phyloP scores from a whole-genome alignment of 78 protist genomes.

The Cavenderia fasciculata region DNA sequence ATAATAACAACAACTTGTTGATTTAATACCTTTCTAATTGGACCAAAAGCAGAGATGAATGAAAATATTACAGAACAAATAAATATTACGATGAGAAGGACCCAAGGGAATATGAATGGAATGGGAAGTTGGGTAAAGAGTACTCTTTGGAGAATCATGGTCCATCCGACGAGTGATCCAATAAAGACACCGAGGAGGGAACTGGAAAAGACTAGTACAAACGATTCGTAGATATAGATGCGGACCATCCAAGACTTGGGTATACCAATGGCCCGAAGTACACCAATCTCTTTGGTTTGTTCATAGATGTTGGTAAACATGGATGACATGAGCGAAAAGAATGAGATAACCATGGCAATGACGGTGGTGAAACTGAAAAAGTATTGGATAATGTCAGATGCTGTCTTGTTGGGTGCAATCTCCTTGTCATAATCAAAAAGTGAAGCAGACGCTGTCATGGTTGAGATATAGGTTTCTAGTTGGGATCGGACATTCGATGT shows the following conservation, averaged over 20 bases:
- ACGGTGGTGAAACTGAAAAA: constrained; percentile 89
- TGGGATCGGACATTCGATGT: not conserved
- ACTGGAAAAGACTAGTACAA: constrained; percentile 89
- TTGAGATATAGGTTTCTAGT: not conserved
- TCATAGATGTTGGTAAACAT: constrained; percentile 91
- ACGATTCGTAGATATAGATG: constrained; percentile 93
- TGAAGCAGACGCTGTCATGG: too few relatives aligned
- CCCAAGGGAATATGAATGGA: constrained; percentile 89
- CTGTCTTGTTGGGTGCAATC: constrained; percentile 40
- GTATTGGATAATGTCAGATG: constrained; percentile 60
- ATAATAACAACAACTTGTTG: constrained; percentile 73
- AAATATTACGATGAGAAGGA: constrained; percentile 47
- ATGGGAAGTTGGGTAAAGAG: constrained; percentile 91
- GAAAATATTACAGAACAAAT: constrained; percentile 69
- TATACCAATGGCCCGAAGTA: constrained; percentile 90
- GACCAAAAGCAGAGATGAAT: constrained; percentile 71
- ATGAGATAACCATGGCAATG: constrained; percentile 90
- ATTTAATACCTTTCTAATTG: constrained; percentile 66
- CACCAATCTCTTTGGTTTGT: constrained; percentile 93
- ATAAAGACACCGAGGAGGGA: constrained; percentile 89
- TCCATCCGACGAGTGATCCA: constrained; percentile 85
- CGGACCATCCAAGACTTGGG: constrained; percentile 83
- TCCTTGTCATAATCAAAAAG: constrained; percentile 10
- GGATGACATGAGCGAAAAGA: constrained; percentile 87
- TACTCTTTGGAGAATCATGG: constrained; percentile 83